These are phyloP conservation scores for Populus davidiana DNA, from an alignment of 345 rosid species.

Conservation along the genomic window DNA sequence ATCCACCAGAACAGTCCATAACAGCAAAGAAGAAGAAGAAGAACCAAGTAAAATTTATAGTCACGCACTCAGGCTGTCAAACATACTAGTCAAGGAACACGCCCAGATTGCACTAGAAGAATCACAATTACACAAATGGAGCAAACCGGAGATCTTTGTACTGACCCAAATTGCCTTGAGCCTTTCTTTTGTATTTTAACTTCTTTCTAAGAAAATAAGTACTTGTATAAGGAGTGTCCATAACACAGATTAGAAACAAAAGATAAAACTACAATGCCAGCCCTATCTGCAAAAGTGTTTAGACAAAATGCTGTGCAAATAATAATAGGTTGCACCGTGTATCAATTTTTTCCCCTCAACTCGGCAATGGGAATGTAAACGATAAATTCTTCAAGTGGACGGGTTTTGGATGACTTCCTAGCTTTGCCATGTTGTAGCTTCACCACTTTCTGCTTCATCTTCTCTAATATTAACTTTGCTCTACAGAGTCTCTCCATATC, in stretches of 20 bases:
- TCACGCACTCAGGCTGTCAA: too few relatives aligned
- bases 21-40: too few relatives aligned
- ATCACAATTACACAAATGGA: too few relatives aligned
- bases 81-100: too few relatives aligned
- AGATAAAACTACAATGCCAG: background rate
- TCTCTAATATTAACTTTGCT: slow-evolving; percentile 49
- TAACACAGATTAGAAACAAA: background rate
- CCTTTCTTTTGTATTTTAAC: background rate
- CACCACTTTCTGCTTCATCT: slow-evolving; percentile 45
- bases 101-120: too few relatives aligned
- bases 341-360: slow-evolving; percentile 52
- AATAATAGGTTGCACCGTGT: background rate
- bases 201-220: background rate
- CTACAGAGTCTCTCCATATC: slow-evolving; percentile 68
- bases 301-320: background rate
- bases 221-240: background rate
- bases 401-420: slow-evolving; percentile 35
- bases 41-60: too few relatives aligned
- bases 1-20: too few relatives aligned
- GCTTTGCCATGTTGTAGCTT: slow-evolving; percentile 34
- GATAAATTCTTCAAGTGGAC: slow-evolving; percentile 39
- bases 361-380: slow-evolving; percentile 71
- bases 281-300: background rate
- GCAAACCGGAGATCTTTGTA: too few relatives aligned
- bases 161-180: too few relatives aligned